Conservation (phyloP, 2,329 filamentous ascomycete species). For the Aspergillus vadensis region DNA sequence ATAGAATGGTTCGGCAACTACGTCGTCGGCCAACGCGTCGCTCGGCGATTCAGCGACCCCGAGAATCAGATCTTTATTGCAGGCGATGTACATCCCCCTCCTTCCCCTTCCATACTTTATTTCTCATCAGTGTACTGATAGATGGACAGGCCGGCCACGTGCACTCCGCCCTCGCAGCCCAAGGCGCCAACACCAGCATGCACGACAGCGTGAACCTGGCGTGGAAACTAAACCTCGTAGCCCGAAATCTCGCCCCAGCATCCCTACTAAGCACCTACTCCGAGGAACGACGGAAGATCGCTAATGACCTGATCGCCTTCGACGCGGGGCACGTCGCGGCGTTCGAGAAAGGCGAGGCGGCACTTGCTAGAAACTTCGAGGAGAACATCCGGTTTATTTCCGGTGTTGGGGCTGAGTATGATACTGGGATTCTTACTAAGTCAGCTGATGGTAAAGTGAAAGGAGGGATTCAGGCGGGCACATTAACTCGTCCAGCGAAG, state of each 20-base stretch:
- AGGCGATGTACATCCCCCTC: conserved; percentile 43
- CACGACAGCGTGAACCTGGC: conserved; percentile 41
- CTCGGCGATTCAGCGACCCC: conserved; percentile 47
- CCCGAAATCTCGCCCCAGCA: conserved; percentile 27
- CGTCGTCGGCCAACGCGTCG: conserved; percentile 53
- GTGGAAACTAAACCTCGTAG: conserved; percentile 38
- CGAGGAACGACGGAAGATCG: conserved; percentile 34
- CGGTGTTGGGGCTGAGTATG: conserved; percentile 70
- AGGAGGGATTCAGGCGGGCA: conserved; percentile 40
- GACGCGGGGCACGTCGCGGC: conserved; percentile 51
- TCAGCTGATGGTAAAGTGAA: conserved; percentile 44
- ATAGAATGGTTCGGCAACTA: conserved; percentile 54
- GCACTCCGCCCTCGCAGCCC: conserved; percentile 36
- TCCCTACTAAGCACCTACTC: conserved; percentile 33
- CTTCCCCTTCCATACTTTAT: no score
- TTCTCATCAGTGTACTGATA: not conserved
- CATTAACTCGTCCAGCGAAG: conserved; percentile 65
- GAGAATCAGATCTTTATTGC: conserved; percentile 51
- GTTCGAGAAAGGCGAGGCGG: conserved; percentile 62
- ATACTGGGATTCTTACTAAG: conserved; percentile 61
- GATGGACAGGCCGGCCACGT: conserved; percentile 30
- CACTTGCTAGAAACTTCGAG: conserved; percentile 68
- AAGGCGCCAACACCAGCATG: conserved; percentile 41
- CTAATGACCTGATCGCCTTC: conserved; percentile 34
- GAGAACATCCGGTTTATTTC: conserved; percentile 74